These are phyloP conservation scores for Scorias spongiosa DNA, from an alignment of 2,329 filamentous ascomycete genomes.

Conservation along the genomic window DNA sequence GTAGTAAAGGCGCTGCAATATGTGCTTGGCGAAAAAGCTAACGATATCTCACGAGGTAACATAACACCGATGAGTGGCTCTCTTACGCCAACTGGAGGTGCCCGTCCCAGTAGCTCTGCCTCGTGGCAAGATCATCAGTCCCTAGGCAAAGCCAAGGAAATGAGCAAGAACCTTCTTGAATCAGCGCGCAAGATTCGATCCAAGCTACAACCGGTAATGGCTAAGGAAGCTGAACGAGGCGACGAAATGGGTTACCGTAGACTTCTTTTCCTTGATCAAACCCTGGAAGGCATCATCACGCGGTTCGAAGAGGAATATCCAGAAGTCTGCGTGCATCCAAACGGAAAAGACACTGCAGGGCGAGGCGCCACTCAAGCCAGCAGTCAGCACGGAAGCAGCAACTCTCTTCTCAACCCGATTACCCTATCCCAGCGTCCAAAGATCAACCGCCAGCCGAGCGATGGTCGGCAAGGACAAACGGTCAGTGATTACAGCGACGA, in stretches of 20 bases:
- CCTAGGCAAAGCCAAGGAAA: constrained; percentile 62
- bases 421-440: not conserved
- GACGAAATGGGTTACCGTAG: constrained; percentile 68
- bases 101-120: constrained; percentile 16
- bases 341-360: constrained; percentile 6
- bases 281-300: constrained; percentile 78
- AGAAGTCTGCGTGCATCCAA: constrained; percentile 50
- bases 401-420: not conserved
- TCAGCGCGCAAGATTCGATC: constrained; percentile 79
- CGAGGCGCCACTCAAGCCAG: constrained; percentile 3
- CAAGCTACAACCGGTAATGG: constrained; percentile 68
- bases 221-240: constrained; percentile 53
- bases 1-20: constrained; percentile 89
- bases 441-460: not conserved
- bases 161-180: constrained; percentile 77
- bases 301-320: constrained; percentile 95
- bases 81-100: constrained; percentile 26
- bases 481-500: constrained; percentile 13
- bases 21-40: constrained; percentile 69
- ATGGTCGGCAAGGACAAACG: constrained; percentile 13
- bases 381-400: not conserved
- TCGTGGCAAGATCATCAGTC: constrained; percentile 14
- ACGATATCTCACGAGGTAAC: constrained; percentile 23
- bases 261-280: constrained; percentile 74
- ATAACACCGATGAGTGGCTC: constrained; percentile 31